Percentiles rank a stretch among this genome's conserved stretches.
phyloP scores from a whole-genome alignment of 1,284 basidiomycete species.

The Bjerkandera adusta region DNA sequence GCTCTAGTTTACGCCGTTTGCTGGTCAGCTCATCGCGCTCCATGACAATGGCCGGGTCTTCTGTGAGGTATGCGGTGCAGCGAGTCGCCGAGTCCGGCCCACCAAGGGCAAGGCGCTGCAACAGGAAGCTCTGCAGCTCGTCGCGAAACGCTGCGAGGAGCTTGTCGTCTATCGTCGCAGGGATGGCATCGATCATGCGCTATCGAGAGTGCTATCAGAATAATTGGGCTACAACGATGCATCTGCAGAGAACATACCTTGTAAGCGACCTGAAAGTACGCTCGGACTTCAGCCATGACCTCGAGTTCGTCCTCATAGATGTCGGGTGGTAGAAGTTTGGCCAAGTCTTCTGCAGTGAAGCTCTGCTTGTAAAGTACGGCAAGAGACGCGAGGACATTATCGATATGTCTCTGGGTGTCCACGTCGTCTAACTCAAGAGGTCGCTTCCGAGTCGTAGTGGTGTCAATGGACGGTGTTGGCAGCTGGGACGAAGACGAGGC shows the following conservation, averaged over 20 bases:
- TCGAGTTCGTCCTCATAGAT: conserved; percentile 45
- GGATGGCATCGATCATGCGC: conserved; percentile 47
- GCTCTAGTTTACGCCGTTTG: conserved; percentile 30
- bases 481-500: neutral
- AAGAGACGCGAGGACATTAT: conserved; percentile 30
- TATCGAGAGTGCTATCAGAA: conserved; percentile 17
- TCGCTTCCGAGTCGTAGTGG: neutral
- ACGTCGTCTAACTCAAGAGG: conserved; percentile 5
- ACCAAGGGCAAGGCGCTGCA: conserved; percentile 39
- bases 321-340: conserved; percentile 37
- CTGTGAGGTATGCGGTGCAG: conserved; percentile 38
- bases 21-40: conserved; percentile 33
- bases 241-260: conserved; percentile 33
- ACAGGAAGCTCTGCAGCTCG: conserved; percentile 35
- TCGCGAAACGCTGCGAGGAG: conserved; percentile 38
- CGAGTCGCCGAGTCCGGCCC: conserved; percentile 32
- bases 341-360: conserved; percentile 37
- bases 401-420: conserved; percentile 11
- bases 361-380: conserved; percentile 31
- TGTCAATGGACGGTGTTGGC: neutral
- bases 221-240: neutral
- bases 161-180: conserved; percentile 40
- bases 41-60: conserved; percentile 36
- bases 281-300: conserved; percentile 49
- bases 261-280: conserved; percentile 49